phyloP scores from a whole-genome alignment of 106 monocot species.

The Alisma plantagoaquatica region DNA sequence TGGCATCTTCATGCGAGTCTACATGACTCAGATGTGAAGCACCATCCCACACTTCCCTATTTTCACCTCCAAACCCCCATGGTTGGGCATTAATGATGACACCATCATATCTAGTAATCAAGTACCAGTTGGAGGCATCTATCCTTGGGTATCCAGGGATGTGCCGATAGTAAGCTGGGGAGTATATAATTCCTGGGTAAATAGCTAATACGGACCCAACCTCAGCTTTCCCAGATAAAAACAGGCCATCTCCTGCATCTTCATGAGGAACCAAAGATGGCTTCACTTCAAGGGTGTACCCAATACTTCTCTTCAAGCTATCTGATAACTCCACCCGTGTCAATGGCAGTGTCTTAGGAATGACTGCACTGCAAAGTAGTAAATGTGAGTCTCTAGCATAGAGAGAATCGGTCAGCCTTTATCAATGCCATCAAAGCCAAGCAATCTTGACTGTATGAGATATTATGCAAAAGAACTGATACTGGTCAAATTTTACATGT shows the following conservation, averaged over 20 bases:
- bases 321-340: constrained; percentile 45
- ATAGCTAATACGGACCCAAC: constrained; percentile 72
- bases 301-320: constrained; percentile 37
- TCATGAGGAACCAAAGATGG: constrained; percentile 72
- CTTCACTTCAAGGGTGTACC: constrained; percentile 67
- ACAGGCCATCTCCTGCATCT: constrained; percentile 78
- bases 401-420: not conserved
- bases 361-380: constrained; percentile 61
- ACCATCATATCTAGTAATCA: constrained; percentile 90
- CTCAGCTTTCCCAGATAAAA: constrained; percentile 50
- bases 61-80: constrained; percentile 65
- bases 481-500: no score
- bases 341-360: constrained; percentile 42
- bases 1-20: constrained; percentile 6
- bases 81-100: constrained; percentile 79
- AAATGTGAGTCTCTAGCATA: constrained; percentile 12
- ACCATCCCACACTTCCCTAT: constrained; percentile 69
- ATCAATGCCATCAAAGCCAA: no score
- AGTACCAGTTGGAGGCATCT: constrained; percentile 70
- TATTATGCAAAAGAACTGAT: no score
- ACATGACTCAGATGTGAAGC: constrained; percentile 12
- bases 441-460: no score
- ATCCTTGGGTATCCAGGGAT: constrained; percentile 93
- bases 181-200: constrained; percentile 90
- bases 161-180: constrained; percentile 68